Base-by-base conservation (phyloP, 768 basidiomycete species). In the Multifurca ochricompacta region DNA sequence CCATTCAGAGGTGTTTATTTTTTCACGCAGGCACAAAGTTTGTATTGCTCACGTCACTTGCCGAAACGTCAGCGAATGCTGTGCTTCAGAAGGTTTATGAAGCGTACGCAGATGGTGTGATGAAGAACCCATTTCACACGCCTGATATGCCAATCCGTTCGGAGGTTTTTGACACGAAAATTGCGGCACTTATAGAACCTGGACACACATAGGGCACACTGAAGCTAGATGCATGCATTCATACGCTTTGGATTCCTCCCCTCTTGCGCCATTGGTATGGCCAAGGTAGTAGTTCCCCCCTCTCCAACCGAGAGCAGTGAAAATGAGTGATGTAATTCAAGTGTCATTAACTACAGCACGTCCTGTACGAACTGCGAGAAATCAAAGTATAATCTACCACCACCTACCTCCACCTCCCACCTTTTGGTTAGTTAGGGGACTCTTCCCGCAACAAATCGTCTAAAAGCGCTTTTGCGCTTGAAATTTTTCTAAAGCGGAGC, bases 81-180 rank as follows among this genome's bases (percentile, higher is more conserved):
- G 73, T 86, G 19, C 73, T 99, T 36, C 84, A 86, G 63, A 89
- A 83, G 67, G 83, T 92, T 43, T 98, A 98, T 69, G 92, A 97
- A 67, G 81, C 80, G 18, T 99, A 97, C 67, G 79, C 94, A 0
- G 96, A 98, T 65, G 83, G 88, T 1, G 93, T 93, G 51, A 95
- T 97, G 91, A 97, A 98, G 75, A 97, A 97, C 65, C 96, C 96
- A 1, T 99, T 99, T 70, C 92, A 98, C 69, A 95, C 92, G 5
- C 89, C 88, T n/a, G 96, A 98, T 68, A 99, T 98, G 95, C 96
- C 96, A 2, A 93, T 98, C 60, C 81, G 96, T 43, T 91, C 77
- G 40, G 90, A 92, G 62, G 82, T 80, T 16, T 98, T 98, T 65
- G 95, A 98, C 64, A 71, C 71, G 51, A 78, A 82, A 41, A 81